Conservation (phyloP, 768 basidiomycete genomes). For the Hydnum rufescens region DNA sequence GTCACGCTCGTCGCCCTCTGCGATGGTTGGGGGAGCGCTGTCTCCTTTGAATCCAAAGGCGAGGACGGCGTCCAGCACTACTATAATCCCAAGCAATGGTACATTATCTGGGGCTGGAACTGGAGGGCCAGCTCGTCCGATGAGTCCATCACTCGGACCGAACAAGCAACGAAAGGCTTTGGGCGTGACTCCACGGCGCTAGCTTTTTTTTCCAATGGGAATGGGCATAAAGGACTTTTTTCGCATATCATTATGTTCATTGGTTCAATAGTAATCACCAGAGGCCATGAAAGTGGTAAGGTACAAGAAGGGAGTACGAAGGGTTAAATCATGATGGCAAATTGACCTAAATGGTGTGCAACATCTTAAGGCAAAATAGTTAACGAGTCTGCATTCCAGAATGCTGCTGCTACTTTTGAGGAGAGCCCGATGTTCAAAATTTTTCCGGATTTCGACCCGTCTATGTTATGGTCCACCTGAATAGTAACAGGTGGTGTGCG, state of each 20-base stretch:
- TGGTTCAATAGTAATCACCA: not conserved
- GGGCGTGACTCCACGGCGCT: too few species aligned
- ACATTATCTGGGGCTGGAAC: too few species aligned
- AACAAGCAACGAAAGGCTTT: not conserved
- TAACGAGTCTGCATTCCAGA: not conserved
- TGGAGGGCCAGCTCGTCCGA: too few species aligned
- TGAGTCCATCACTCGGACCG: not conserved
- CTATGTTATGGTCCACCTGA: not conserved
- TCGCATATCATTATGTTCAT: too few species aligned
- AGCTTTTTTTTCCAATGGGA: too few species aligned
- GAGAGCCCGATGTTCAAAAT: not conserved
- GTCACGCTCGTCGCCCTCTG: too few species aligned
- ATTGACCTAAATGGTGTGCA: not conserved
- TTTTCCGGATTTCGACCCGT: not conserved
- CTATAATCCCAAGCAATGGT: not conserved
- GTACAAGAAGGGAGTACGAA: not conserved
- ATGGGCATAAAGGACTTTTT: not conserved
- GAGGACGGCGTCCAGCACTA: not conserved
- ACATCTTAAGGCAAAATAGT: not conserved
- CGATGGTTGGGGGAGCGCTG: slow-evolving; percentile 18
- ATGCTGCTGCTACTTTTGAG: not conserved
- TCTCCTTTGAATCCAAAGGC: slow-evolving; percentile 61
- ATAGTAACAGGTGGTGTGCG: not conserved
- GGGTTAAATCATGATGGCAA: too few species aligned
- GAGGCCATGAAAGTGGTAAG: not conserved